Percentiles rank a stretch among this genome's conserved stretches.
These are phyloP conservation scores for Botryosphaeria dothidea DNA, from an alignment of 2,329 filamentous ascomycete genomes.

Conservation along the genomic window DNA sequence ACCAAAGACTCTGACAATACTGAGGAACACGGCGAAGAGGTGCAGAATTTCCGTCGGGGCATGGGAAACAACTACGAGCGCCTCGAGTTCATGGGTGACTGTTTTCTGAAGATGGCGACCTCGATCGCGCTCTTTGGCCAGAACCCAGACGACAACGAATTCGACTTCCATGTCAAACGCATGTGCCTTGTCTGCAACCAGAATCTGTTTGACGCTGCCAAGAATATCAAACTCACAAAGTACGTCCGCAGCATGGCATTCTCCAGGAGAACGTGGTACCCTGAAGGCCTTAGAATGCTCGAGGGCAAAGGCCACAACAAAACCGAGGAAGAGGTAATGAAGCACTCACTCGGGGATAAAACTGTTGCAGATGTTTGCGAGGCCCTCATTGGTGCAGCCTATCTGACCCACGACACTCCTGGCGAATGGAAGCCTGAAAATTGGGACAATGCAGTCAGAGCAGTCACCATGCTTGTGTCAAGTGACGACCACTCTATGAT, in stretches of 20 bases:
- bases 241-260: constrained; percentile 85
- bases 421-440: constrained; percentile 45
- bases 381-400: constrained; percentile 85
- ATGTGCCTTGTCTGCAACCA: constrained; percentile 92
- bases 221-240: constrained; percentile 65
- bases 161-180: constrained; percentile 82
- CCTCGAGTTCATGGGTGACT: constrained; percentile 89
- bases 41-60: constrained; percentile 74
- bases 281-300: constrained; percentile 71
- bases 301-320: constrained; percentile 67
- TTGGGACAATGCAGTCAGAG: constrained; percentile 63
- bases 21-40: constrained; percentile 67
- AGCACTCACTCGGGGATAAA: constrained; percentile 79
- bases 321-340: constrained; percentile 44
- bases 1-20: constrained; percentile 91
- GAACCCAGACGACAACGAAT: constrained; percentile 78
- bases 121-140: constrained; percentile 82
- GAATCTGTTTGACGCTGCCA: constrained; percentile 79
- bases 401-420: constrained; percentile 55
- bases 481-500: constrained; percentile 69
- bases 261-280: constrained; percentile 79
- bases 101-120: constrained; percentile 93
- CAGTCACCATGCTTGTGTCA: constrained; percentile 70
- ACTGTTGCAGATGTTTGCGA: constrained; percentile 93
- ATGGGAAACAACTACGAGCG: constrained; percentile 97